Percentiles rank a stretch among this genome's conserved stretches.
Conservation (phyloP, 129 eudicot species). For the Helichrysum umbraculigerum region DNA sequence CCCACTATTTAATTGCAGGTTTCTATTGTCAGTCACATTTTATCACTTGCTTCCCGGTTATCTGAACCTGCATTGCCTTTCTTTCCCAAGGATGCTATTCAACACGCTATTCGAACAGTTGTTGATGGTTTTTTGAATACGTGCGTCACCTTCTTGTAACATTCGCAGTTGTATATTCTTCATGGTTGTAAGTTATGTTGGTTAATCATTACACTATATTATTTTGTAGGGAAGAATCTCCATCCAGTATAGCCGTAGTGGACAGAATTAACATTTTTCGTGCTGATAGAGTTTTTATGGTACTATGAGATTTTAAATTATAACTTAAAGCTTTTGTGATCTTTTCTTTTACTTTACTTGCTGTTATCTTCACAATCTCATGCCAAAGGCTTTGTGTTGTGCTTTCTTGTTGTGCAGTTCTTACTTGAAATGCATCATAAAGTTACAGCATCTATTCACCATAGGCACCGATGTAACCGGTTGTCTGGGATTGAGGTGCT, state of each 20-base stretch:
- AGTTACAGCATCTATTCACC: constrained; percentile 73
- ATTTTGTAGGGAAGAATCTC: constrained; percentile 60
- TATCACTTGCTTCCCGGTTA: constrained; percentile 73
- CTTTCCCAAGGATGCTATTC: constrained; percentile 64
- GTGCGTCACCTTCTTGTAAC: constrained; percentile 23
- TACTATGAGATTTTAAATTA: constrained; percentile 16
- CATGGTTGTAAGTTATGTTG: background rate
- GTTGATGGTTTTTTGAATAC: constrained; percentile 93
- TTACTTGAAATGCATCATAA: constrained; percentile 87
- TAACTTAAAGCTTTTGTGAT: background rate
- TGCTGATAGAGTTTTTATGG: constrained; percentile 97
- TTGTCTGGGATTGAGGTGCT: constrained; percentile 94
- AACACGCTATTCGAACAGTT: constrained; percentile 70
- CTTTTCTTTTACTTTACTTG: constrained; percentile 17
- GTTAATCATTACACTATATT: constrained; percentile 17
- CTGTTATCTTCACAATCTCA: constrained; percentile 11
- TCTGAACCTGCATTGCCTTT: constrained; percentile 77
- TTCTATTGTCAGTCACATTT: constrained; percentile 69
- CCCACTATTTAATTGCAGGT: constrained; percentile 53
- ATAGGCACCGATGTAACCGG: constrained; percentile 71
- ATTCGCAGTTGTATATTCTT: constrained; percentile 2
- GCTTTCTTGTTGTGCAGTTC: constrained; percentile 56
- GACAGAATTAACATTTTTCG: constrained; percentile 94
- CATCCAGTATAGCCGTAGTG: constrained; percentile 46
- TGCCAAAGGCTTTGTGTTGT: constrained; percentile 16